phyloP scores from a whole-genome alignment of 768 basidiomycete species.

The Mycena filopes region DNA sequence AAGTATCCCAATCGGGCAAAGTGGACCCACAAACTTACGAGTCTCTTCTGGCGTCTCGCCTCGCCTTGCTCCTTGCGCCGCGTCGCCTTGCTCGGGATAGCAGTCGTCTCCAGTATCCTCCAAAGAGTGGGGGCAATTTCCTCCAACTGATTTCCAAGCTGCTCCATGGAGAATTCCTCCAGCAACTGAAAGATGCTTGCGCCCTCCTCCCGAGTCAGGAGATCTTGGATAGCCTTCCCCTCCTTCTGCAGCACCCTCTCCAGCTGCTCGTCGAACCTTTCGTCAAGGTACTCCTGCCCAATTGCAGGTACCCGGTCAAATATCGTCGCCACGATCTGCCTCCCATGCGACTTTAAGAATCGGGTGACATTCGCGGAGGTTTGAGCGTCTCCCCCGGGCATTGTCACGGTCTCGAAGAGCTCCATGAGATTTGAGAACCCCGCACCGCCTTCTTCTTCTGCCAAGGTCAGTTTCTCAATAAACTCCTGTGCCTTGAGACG shows the following conservation, averaged over 20 bases:
- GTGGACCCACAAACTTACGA: conserved; percentile 18
- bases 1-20: conserved; percentile 1
- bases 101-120: neutral
- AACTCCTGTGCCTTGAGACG: too few relatives aligned
- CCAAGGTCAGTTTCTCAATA: neutral
- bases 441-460: conserved; percentile 8
- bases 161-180: conserved; percentile 16
- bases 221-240: conserved; percentile 19
- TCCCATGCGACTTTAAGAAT: neutral
- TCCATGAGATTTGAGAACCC: neutral
- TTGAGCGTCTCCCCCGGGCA: neutral
- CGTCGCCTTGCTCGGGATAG: neutral
- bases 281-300: conserved; percentile 6
- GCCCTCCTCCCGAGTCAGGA: neutral
- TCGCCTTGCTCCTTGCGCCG: neutral
- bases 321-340: neutral
- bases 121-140: conserved; percentile 4
- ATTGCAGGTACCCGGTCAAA: conserved; percentile 10
- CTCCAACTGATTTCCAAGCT: conserved; percentile 5
- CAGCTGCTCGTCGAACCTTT: neutral
- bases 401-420: neutral
- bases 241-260: conserved; percentile 11
- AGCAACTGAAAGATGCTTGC: conserved; percentile 5
- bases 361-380: neutral
- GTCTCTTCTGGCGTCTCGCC: neutral